Conservation (phyloP, 192 early-diverging fungal species). For the Coemansia aciculifera region DNA sequence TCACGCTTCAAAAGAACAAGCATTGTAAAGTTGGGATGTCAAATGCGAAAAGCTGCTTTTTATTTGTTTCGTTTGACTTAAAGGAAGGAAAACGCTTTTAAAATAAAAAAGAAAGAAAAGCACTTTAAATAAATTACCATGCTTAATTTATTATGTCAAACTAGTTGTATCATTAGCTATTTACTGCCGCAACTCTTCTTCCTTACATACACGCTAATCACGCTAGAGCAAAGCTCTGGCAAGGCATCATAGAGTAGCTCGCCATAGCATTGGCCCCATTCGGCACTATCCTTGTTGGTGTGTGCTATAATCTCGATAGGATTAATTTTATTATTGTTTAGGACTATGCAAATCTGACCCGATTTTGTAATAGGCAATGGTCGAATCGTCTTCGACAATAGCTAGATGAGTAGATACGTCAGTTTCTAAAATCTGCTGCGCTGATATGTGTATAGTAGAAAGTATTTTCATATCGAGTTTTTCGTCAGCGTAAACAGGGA, state of each 20-base stretch:
- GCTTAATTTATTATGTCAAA: background rate
- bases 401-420: slow-evolving; percentile 22
- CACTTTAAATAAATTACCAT: background rate
- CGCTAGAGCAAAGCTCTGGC: too few species aligned
- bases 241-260: too few species aligned
- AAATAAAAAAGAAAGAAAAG: background rate
- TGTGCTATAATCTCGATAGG: background rate
- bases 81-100: background rate
- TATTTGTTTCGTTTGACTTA: background rate
- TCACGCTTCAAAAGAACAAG: too few species aligned
- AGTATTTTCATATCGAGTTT: slow-evolving; percentile 5
- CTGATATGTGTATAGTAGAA: background rate
- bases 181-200: too few species aligned
- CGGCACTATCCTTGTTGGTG: background rate
- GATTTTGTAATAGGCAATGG: slow-evolving; percentile 34
- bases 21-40: too few species aligned
- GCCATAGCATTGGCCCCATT: too few species aligned
- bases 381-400: slow-evolving; percentile 40
- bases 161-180: too few species aligned
- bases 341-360: background rate
- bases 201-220: too few species aligned
- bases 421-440: background rate
- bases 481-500: slow-evolving; percentile 29
- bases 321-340: background rate
- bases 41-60: too few species aligned